Base-by-base conservation (phyloP, 2,329 filamentous ascomycete species). In the Phyllosticta paracitricarpa region DNA sequence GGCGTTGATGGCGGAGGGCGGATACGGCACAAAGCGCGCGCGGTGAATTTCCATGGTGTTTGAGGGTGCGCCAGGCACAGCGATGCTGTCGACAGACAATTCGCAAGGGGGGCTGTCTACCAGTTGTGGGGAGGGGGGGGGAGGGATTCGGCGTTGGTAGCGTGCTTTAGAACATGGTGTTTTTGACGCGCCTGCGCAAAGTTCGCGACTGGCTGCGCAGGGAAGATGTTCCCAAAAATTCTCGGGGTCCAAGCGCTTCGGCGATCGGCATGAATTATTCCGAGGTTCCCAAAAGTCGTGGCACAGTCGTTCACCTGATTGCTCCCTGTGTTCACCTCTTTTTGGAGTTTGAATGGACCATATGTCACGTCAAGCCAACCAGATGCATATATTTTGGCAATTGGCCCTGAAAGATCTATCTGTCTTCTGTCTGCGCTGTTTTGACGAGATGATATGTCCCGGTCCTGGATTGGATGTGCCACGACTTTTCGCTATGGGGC, bases 1-100 rank as follows among this genome's bases (percentile, higher is more conserved):
- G 65, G 91, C 88, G 77, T 96, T 97, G 76, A 99, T 97, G 62
- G 91, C 88, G 63, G 91, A 91, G 7, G 91, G 88, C 66, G 91
- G 91, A 76, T 89, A 97, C 51, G 89, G 89, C 68, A 99, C 89
- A 77, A 99, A 99, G 72, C 94, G 90, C 72, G 92, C 96, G 70
- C 94, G 90, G 79, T 99, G 94, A 72, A 99, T 88, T 77, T 97
- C 93, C 93, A 97, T 97, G 63, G 56, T 67, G 56, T 33, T 25
- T 26, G 14, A 51, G 28, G 26, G 35, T 48, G 59, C 59, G 28
- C 59, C 14, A 24, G 35, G 28, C 9, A 25, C 56, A 40, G 54
- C 48, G 48, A 17, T 14, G 30, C 10, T 40, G 53, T 55, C 2
- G 22, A 17, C 9, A 25, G 24, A 25, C 28, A 8, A 7, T 30